Evolutionary conservation across 2,329 filamentous ascomycete genomes (phyloP), one percentile per base, ranked within the genome.

Genomic region (Talaromyces verruculosus): DNA sequence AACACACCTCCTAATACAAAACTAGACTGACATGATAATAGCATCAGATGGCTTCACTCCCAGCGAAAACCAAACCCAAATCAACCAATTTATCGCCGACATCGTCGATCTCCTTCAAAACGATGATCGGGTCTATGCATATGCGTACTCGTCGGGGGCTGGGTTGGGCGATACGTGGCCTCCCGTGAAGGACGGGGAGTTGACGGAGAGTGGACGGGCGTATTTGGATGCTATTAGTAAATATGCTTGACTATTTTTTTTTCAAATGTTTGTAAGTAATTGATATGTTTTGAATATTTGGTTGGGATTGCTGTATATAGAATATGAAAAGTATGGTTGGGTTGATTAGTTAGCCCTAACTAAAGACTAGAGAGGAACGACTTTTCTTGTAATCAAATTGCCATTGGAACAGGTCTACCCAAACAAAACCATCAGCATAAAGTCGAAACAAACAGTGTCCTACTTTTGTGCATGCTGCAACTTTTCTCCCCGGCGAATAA

Each of bases 221-320:
- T 64, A 64, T 58, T 55, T 64, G 49, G 53, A 57, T 64, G 62
- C 62, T 22, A 64, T 64, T 11, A 57, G 51, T 41, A 64, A 49
- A 35, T 64, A 64, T 47, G 53, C 62, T 8, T 64, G 22, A 63
- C n/a, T 5, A 30, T 30, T 8, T 3, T 30, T n/a, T n/a, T n/a
- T n/a, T n/a, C n/a, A n/a, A n/a, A n/a, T n/a, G n/a, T n/a, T n/a
- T n/a, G n/a, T n/a, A n/a, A n/a, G n/a, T n/a, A n/a, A n/a, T n/a
- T n/a, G n/a, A n/a, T n/a, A n/a, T n/a, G n/a, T n/a, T n/a, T n/a
- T n/a, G n/a, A n/a, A 19, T 28, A 33, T 53, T n/a, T 33, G 15
- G 25, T 8, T 10, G 47, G 19, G 2, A 3, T 17, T 3, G 22
- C 7, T 25, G 22, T 25, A 17, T 28, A 30, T 51, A 17, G 22